Evolutionary conservation across 2,329 filamentous ascomycete genomes (phyloP).

Genomic region (Lithohypha guttulata): DNA sequence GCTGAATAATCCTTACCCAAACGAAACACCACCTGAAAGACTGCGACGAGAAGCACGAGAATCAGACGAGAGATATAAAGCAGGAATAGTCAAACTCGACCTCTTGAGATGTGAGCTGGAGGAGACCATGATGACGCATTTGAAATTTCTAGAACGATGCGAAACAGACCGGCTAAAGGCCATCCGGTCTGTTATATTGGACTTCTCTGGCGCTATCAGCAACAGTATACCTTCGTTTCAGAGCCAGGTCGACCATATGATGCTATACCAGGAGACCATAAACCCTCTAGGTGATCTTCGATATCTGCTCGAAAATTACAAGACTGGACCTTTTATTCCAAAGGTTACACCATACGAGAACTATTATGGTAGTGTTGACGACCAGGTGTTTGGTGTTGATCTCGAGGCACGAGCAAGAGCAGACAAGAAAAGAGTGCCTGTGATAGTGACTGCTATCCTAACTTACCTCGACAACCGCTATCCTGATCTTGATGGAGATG

Average conservation of each 20-base stretch:
- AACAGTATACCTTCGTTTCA: conserved; percentile 96
- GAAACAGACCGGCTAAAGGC: conserved; percentile 93
- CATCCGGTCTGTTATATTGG: conserved; percentile 93
- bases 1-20: conserved; percentile 78
- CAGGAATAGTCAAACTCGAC: conserved; percentile 73
- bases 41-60: conserved; percentile 81
- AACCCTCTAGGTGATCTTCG: conserved; percentile 81
- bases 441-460: conserved; percentile 82
- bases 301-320: conserved; percentile 93
- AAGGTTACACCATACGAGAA: conserved; percentile 93
- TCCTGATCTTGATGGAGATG: conserved; percentile 91
- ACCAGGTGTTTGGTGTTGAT: conserved; percentile 95
- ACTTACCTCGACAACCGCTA: conserved; percentile 96
- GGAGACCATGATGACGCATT: conserved; percentile 82
- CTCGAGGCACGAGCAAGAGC: conserved; percentile 88
- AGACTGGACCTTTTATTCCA: conserved; percentile 84
- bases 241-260: conserved; percentile 95
- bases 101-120: conserved; percentile 88
- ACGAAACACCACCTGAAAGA: conserved; percentile 79
- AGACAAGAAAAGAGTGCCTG: conserved; percentile 88
- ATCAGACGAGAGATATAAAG: conserved; percentile 88
- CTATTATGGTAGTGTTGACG: conserved; percentile 96
- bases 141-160: conserved; percentile 94
- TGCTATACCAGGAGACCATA: conserved; percentile 98
- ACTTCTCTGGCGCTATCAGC: conserved; percentile 94